A percentile compares a stretch with the other conserved stretches of the same genome.
Conservation (phyloP, 2,329 filamentous ascomycete genomes). For the Colletotrichum spaethianum region DNA sequence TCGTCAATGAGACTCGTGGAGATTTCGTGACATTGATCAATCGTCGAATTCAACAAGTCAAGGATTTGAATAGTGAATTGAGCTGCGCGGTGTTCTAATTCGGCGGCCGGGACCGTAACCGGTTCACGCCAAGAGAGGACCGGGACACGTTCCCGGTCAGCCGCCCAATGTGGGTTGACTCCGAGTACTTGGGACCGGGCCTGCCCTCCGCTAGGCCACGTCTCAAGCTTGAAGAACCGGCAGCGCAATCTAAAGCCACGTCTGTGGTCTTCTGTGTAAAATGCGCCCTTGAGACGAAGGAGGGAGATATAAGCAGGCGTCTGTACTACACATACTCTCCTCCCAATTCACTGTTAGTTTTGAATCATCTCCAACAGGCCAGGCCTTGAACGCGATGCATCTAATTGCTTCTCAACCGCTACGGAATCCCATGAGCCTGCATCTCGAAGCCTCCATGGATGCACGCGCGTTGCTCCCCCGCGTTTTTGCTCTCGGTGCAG, state of each 20-base stretch:
- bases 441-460: slow-evolving; percentile 3
- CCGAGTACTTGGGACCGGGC: slow-evolving; percentile 17
- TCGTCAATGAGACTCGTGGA: neutral
- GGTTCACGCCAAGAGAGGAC: slow-evolving; percentile 19
- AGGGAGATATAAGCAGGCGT: neutral
- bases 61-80: neutral
- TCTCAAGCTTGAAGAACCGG: neutral
- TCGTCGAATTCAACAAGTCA: neutral
- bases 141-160: slow-evolving; percentile 32
- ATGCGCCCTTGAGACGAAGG: neutral
- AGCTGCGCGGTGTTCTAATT: neutral
- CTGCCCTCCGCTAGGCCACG: slow-evolving; percentile 3
- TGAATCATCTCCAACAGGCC: too few relatives aligned
- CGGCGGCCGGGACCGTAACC: slow-evolving; percentile 32
- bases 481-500: slow-evolving; percentile 10
- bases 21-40: neutral
- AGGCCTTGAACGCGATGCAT: neutral
- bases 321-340: neutral
- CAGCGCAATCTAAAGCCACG: neutral
- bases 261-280: neutral
- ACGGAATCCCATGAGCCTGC: neutral
- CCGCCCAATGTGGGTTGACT: slow-evolving; percentile 3
- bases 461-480: slow-evolving; percentile 14
- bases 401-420: neutral
- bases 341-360: neutral